Conservation (phyloP, 805 yeast genomes). For the Yarrowia sp. region DNA sequence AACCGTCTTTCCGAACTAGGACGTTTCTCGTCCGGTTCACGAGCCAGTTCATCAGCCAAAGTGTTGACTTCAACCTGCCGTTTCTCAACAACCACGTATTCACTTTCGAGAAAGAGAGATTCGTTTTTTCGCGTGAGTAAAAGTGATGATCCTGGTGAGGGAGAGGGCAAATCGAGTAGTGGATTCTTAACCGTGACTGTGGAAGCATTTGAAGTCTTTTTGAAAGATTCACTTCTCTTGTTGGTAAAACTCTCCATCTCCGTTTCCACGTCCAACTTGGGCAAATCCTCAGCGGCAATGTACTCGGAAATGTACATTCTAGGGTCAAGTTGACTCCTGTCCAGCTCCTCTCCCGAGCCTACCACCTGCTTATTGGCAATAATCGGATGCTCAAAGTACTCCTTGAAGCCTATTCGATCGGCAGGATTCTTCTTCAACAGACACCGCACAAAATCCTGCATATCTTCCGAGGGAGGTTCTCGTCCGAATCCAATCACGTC, state of each 20-base stretch:
- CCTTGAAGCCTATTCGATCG: slow-evolving; percentile 86
- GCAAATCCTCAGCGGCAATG: slow-evolving; percentile 48
- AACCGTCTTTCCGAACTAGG: slow-evolving; percentile 44
- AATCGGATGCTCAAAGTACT: slow-evolving; percentile 79
- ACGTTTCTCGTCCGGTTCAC: slow-evolving; percentile 42
- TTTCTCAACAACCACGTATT: slow-evolving; percentile 93
- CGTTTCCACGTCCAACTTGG: background rate
- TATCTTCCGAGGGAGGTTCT: slow-evolving; percentile 68
- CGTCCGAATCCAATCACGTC: slow-evolving; percentile 69
- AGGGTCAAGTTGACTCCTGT: slow-evolving; percentile 72
- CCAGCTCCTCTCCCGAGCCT: slow-evolving; percentile 57
- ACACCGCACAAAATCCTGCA: slow-evolving; percentile 74
- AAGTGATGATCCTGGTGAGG: slow-evolving; percentile 21
- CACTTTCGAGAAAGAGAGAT: slow-evolving; percentile 63
- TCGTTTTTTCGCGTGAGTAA: slow-evolving; percentile 13
- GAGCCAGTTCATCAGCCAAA: slow-evolving; percentile 87
- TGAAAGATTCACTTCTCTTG: background rate
- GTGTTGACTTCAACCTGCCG: slow-evolving; percentile 95
- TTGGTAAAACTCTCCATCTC: too few relatives aligned
- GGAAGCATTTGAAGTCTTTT: background rate
- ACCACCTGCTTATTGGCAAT: slow-evolving; percentile 55
- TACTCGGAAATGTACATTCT: slow-evolving; percentile 86
- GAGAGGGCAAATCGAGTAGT: slow-evolving; percentile 19
- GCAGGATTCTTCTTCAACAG: slow-evolving; percentile 83
- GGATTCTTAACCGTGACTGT: slow-evolving; percentile 17